Evolutionary conservation across 1,284 basidiomycete genomes (phyloP).

Genomic region (Neonothopanus nambi): DNA sequence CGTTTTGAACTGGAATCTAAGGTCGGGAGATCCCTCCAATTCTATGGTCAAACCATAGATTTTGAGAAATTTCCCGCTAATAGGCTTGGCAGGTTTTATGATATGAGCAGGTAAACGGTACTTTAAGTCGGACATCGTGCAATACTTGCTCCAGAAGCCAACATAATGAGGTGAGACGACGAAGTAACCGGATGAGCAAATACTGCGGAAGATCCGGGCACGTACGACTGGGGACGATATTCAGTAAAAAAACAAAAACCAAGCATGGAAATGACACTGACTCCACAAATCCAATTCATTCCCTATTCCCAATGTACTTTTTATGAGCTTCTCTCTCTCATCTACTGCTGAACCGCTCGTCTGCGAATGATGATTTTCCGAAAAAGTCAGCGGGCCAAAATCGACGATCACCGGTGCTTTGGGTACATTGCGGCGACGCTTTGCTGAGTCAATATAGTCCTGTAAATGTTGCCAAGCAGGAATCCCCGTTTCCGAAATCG

Average conservation of each 20-base stretch:
- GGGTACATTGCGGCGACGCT: constrained; percentile 21
- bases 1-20: constrained; percentile 54
- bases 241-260: not conserved
- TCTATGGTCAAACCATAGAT: constrained; percentile 49
- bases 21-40: constrained; percentile 48
- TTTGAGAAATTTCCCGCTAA: constrained; percentile 34
- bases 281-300: constrained; percentile 43
- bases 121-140: constrained; percentile 40
- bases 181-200: constrained; percentile 44
- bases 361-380: constrained; percentile 25
- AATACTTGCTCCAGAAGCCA: constrained; percentile 51
- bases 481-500: constrained; percentile 22
- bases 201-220: constrained; percentile 37
- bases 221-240: constrained; percentile 32
- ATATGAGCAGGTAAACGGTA: constrained; percentile 52
- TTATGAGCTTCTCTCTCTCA: constrained; percentile 32
- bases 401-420: constrained; percentile 39
- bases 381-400: constrained; percentile 42
- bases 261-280: constrained; percentile 30
- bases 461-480: constrained; percentile 31
- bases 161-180: constrained; percentile 43
- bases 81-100: constrained; percentile 42
- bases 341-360: constrained; percentile 19
- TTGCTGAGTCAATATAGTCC: constrained; percentile 30
- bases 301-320: constrained; percentile 34